Evolutionary conservation across 139 green algal species (phyloP), one percentile per base, ranked within the genome.

Genomic region (Chlorella vulgaris): DNA sequence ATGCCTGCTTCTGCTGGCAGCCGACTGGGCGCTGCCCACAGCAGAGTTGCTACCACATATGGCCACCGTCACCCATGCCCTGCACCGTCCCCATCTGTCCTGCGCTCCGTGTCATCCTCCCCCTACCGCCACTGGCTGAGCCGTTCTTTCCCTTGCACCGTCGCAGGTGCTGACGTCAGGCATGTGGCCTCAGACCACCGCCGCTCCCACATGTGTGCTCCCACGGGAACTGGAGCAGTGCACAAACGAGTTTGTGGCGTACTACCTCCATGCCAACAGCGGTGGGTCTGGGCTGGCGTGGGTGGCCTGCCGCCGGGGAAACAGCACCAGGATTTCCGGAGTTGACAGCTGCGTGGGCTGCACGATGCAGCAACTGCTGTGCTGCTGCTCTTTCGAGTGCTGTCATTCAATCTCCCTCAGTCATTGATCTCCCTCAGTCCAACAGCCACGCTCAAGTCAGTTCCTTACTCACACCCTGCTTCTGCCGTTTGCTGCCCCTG

Each of bases 81-180:
- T 61, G 50, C 8, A 40, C 28, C 61, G 19, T 7, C 47, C 13
- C 21, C 15, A 10, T n/a, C 29, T 7, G 10, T 73, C 65, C 42
- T 68, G 15, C 60, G 15, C 28, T 31, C 15, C 60, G 7, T n/a
- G 15, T 68, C 26, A 10, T 33, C 26, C 60, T 68, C n/a, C n/a
- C 26, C 28, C 24, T n/a, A 33, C 13, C 47, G 13, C 10, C 26
- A 33, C 60, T n/a, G n/a, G 15, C 60, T 68, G n/a, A n/a, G 60
- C 60, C 60, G 7, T 29, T 67, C 33, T 39, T 2, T 33, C 74
- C 36, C 50, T n/a, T 60, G 7, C 55, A 7, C 2, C 69, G 1
- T 29, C 74, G 35, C 92, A 97, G 86, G 95, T 99, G 70, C 89
- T 99, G 40, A 99, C 96, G 15, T 98, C 93, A 19, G 96, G 96